phyloP scores from a whole-genome alignment of 495 filamentous ascomycete genomes.

The Recurvomyces mirabilis region DNA sequence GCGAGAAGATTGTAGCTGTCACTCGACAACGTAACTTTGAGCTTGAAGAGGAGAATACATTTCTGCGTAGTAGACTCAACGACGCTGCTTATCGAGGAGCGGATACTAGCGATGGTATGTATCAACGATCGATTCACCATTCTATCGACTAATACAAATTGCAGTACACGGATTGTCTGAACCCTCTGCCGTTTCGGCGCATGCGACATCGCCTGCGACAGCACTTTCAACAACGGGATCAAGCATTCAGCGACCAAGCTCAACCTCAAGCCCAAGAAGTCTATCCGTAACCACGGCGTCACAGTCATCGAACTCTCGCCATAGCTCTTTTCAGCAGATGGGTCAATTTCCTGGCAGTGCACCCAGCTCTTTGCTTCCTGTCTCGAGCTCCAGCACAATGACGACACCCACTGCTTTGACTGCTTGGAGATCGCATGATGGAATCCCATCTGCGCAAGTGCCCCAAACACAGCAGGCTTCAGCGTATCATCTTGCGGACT shows the following conservation, averaged over 20 bases:
- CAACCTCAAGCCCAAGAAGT: conserved; percentile 11
- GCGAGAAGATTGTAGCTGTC: conserved; percentile 33
- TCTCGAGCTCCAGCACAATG: neutral
- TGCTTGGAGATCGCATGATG: conserved; percentile 17
- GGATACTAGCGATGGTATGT: conserved; percentile 4
- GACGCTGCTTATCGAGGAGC: conserved; percentile 20
- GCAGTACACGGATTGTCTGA: conserved; percentile 2
- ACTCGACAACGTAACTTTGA: conserved; percentile 42
- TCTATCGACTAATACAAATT: neutral
- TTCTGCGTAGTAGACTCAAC: conserved; percentile 26
- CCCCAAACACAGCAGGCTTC: neutral
- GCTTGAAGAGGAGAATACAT: conserved; percentile 41
- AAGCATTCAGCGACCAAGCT: conserved; percentile 10
- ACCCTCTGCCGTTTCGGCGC: neutral
- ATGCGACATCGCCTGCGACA: conserved; percentile 3
- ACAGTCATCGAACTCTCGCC: conserved; percentile 8
- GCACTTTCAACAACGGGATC: neutral
- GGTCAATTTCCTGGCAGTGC: neutral
- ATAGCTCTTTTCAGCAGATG: conserved; percentile 17
- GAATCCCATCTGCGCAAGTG: too few relatives aligned
- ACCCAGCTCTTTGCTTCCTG: neutral
- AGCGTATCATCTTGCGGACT: neutral
- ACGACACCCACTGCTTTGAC: conserved; percentile 2
- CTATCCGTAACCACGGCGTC: conserved; percentile 7
- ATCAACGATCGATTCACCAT: neutral